Evolutionary conservation across 805 yeast genomes (phyloP).

Genomic region (Hanseniaspora occidentalis): DNA sequence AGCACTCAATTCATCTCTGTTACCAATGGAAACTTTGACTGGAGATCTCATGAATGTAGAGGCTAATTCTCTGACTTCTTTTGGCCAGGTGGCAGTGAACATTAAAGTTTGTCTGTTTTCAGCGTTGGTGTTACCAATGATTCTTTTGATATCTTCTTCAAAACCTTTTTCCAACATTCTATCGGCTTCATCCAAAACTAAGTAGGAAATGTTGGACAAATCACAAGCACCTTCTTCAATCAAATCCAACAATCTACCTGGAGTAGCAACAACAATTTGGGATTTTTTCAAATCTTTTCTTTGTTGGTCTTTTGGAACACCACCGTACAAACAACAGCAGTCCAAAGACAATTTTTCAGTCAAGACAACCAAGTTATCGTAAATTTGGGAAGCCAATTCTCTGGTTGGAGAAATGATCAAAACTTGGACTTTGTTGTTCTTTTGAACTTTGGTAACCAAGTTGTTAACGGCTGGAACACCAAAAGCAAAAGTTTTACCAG

Average conservation of each 20-base stretch:
- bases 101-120: conserved; percentile 73
- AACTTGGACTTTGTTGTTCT: conserved; percentile 46
- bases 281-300: conserved; percentile 52
- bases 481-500: conserved; percentile 95
- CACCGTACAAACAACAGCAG: conserved; percentile 88
- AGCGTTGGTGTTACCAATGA: conserved; percentile 49
- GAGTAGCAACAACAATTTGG: conserved; percentile 87
- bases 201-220: conserved; percentile 53
- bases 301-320: conserved; percentile 93
- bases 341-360: conserved; percentile 49
- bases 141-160: conserved; percentile 86
- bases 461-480: conserved; percentile 93
- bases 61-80: conserved; percentile 90
- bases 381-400: conserved; percentile 90
- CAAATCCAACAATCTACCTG: conserved; percentile 91
- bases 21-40: conserved; percentile 87
- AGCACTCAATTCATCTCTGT: conserved; percentile 87
- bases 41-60: conserved; percentile 70
- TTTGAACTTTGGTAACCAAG: conserved; percentile 26
- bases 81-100: conserved; percentile 99
- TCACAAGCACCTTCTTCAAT: conserved; percentile 77
- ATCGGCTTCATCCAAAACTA: conserved; percentile 95
- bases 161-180: conserved; percentile 98
- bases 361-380: conserved; percentile 61
- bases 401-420: conserved; percentile 92